A percentile compares a stretch with the other conserved stretches of the same genome.
Conservation (phyloP, 768 basidiomycete genomes). For the Suillus luteus region DNA sequence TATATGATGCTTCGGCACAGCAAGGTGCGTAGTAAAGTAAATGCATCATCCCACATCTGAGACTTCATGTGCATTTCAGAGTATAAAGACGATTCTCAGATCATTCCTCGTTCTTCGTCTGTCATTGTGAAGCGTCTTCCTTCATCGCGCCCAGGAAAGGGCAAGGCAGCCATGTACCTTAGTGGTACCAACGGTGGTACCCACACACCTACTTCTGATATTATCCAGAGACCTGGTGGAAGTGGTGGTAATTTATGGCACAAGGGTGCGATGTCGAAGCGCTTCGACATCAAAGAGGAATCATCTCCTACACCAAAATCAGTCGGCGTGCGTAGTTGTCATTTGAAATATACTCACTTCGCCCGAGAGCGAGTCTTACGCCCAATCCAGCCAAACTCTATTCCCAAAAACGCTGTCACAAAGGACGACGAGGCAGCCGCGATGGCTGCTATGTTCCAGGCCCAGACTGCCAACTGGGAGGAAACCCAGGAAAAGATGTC, state of each 20-base stretch:
- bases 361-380: constrained; percentile 29
- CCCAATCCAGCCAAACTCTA: constrained; percentile 38
- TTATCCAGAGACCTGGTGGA: constrained; percentile 42
- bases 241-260: constrained; percentile 50
- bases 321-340: constrained; percentile 36
- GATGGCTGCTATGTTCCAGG: constrained; percentile 98
- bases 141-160: constrained; percentile 76
- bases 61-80: constrained; percentile 48
- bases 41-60: constrained; percentile 10
- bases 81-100: constrained; percentile 86
- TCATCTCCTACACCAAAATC: constrained; percentile 26
- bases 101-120: constrained; percentile 94
- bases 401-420: constrained; percentile 45
- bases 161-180: constrained; percentile 78
- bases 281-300: constrained; percentile 89
- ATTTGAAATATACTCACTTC: constrained; percentile 26
- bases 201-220: constrained; percentile 50
- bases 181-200: constrained; percentile 45
- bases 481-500: constrained; percentile 99
- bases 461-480: constrained; percentile 94
- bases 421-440: constrained; percentile 89
- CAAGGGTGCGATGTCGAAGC: constrained; percentile 78
- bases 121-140: constrained; percentile 92
- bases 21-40: constrained; percentile 63
- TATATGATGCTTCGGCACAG: constrained; percentile 81